A percentile compares a stretch with the other conserved stretches of the same genome.
phyloP scores from a whole-genome alignment of 192 early-diverging fungal genomes.

The Backusella parvicylindrica region DNA sequence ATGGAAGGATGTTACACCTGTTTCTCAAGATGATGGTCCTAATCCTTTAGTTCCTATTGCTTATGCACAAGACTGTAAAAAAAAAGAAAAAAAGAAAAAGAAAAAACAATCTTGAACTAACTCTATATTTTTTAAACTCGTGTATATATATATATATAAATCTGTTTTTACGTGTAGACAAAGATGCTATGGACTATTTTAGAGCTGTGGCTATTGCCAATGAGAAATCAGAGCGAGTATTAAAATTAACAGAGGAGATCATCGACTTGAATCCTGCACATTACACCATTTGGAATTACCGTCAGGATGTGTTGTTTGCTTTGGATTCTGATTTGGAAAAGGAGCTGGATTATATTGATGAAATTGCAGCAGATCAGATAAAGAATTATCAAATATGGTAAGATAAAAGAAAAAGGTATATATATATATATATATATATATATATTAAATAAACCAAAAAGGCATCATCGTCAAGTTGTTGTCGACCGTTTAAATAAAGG shows the following conservation, averaged over 20 bases:
- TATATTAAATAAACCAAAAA: conserved; percentile 14
- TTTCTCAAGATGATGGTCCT: conserved; percentile 78
- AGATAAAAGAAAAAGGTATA: neutral
- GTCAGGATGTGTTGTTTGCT: conserved; percentile 73
- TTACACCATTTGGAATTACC: conserved; percentile 95
- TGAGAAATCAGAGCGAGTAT: conserved; percentile 78
- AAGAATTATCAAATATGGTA: conserved; percentile 98
- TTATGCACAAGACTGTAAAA: conserved; percentile 72
- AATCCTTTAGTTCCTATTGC: conserved; percentile 79
- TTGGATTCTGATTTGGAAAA: conserved; percentile 57
- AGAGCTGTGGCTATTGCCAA: conserved; percentile 68
- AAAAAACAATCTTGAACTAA: neutral
- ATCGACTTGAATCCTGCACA: conserved; percentile 87
- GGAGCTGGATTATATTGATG: conserved; percentile 79
- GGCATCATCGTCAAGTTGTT: conserved; percentile 82
- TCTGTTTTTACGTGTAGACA: conserved; percentile 47
- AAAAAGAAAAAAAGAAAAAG: neutral
- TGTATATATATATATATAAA: too few relatives aligned
- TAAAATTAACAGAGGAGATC: conserved; percentile 77
- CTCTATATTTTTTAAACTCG: neutral
- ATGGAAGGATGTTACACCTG: conserved; percentile 66
- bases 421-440: neutral
- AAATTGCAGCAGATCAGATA: conserved; percentile 67
- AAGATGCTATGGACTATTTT: conserved; percentile 83
- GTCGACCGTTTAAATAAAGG: conserved; percentile 55